A percentile compares a stretch with the other conserved stretches of the same genome.
phyloP scores from a whole-genome alignment of 2,329 filamentous ascomycete genomes.

The Trichoderma endophyticum region DNA sequence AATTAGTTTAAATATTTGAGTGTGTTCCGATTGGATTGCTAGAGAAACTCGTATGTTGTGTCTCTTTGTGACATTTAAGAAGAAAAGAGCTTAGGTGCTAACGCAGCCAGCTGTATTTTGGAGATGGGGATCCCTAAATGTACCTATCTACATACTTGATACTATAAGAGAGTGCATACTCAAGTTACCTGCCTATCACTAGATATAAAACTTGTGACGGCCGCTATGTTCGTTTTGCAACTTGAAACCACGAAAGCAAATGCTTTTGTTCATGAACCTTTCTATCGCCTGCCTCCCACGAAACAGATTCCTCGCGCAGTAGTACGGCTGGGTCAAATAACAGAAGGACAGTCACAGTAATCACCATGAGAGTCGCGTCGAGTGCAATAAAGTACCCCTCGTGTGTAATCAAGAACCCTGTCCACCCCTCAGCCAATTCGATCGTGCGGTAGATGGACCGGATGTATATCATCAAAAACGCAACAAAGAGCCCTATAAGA shows the following conservation, averaged over 20 bases:
- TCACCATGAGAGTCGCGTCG: constrained; percentile 47
- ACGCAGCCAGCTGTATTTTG: neutral
- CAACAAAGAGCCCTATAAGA: constrained; percentile 39
- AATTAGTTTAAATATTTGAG: neutral
- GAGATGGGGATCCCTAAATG: neutral
- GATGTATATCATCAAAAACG: constrained; percentile 43
- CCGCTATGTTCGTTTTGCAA: neutral
- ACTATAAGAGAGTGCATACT: neutral
- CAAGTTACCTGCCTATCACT: neutral
- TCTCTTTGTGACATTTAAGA: neutral
- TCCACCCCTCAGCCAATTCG: constrained; percentile 49
- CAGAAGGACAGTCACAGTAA: constrained; percentile 44
- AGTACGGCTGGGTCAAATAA: constrained; percentile 39
- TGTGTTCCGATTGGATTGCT: neutral
- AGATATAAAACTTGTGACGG: neutral
- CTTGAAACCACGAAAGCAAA: neutral
- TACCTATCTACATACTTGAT: neutral
- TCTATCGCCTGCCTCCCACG: neutral
- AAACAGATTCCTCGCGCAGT: neutral
- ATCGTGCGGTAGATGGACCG: constrained; percentile 50
- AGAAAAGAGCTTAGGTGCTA: neutral
- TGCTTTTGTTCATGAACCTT: neutral
- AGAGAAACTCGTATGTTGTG: neutral
- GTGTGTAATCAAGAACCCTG: constrained; percentile 48
- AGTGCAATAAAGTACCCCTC: constrained; percentile 48